Conservation (phyloP, 257 asterid species). For the Eustoma russellianum region DNA sequence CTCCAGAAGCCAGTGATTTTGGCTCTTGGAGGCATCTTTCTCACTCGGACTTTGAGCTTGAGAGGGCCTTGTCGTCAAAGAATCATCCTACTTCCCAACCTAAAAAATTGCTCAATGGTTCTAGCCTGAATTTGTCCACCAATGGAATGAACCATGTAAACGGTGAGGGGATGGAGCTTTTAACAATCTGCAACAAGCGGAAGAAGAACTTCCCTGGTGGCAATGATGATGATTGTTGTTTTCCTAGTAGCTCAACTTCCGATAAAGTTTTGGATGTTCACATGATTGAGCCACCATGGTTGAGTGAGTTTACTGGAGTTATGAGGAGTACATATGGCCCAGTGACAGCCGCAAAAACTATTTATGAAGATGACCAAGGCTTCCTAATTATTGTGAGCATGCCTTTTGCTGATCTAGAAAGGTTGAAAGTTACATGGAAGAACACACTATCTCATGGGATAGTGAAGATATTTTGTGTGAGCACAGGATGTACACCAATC, state of each 20-base stretch:
- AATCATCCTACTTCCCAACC: conserved; percentile 15
- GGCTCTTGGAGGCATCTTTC: conserved; percentile 38
- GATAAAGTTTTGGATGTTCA: conserved; percentile 23
- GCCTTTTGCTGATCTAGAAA: conserved; percentile 38
- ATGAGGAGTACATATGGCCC: conserved; percentile 35
- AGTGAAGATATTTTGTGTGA: conserved; percentile 41
- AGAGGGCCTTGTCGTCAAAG: conserved; percentile 20
- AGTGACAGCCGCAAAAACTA: conserved; percentile 39
- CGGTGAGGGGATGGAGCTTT: conserved; percentile 32
- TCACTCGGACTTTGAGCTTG: conserved; percentile 33
- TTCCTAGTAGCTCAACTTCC: conserved; percentile 14
- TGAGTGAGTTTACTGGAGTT: conserved; percentile 30
- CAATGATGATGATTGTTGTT: conserved; percentile 27
- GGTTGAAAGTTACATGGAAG: conserved; percentile 45
- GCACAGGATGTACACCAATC: conserved; percentile 30
- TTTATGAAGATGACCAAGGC: conserved; percentile 35
- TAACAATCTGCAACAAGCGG: conserved; percentile 27
- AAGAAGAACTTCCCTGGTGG: conserved; percentile 22
- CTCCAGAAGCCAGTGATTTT: conserved; percentile 38
- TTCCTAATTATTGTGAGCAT: conserved; percentile 35
- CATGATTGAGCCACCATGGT: conserved; percentile 29
- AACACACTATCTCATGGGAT: conserved; percentile 34
- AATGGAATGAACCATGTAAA: conserved; percentile 16
- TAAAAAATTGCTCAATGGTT: conserved; percentile 27
- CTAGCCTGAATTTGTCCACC: conserved; percentile 30